Evolutionary conservation across 2,329 filamentous ascomycete species (phyloP).

Genomic region (Apiospora phragmitis): DNA sequence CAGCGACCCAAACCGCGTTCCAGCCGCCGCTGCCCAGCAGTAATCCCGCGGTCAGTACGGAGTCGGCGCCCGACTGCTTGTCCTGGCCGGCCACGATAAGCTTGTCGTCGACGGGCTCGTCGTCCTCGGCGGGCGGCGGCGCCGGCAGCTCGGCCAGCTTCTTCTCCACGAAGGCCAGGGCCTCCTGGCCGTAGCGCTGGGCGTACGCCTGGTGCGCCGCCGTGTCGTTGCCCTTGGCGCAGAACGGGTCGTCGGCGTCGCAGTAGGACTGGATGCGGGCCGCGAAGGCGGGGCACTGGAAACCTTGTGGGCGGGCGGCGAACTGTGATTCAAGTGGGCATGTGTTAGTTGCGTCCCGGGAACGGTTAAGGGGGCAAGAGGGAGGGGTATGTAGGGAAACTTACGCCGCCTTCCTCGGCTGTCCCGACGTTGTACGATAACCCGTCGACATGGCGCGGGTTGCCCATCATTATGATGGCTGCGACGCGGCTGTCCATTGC

Average conservation of each 20-base stretch:
- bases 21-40: not conserved
- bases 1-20: not conserved
- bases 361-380: no score
- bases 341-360: constrained; percentile 7
- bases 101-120: not conserved
- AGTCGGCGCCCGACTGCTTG: not conserved
- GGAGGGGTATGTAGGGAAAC: no score
- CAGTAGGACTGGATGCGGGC: constrained; percentile 59
- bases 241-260: constrained; percentile 61
- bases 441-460: constrained; percentile 54
- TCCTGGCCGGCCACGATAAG: not conserved
- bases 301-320: constrained; percentile 55
- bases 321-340: constrained; percentile 43
- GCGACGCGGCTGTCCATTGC: constrained; percentile 52
- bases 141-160: constrained; percentile 36
- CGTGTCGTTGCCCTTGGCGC: constrained; percentile 56
- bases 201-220: constrained; percentile 60
- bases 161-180: constrained; percentile 57
- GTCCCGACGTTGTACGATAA: constrained; percentile 59
- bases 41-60: not conserved
- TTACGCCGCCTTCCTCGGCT: constrained; percentile 55
- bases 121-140: not conserved
- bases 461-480: constrained; percentile 61
- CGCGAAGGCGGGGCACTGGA: constrained; percentile 49
- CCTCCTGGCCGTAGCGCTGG: constrained; percentile 54